These are phyloP conservation scores for Epichloe hybrida DNA, from an alignment of 2,329 filamentous ascomycete genomes.

Conservation along the genomic window DNA sequence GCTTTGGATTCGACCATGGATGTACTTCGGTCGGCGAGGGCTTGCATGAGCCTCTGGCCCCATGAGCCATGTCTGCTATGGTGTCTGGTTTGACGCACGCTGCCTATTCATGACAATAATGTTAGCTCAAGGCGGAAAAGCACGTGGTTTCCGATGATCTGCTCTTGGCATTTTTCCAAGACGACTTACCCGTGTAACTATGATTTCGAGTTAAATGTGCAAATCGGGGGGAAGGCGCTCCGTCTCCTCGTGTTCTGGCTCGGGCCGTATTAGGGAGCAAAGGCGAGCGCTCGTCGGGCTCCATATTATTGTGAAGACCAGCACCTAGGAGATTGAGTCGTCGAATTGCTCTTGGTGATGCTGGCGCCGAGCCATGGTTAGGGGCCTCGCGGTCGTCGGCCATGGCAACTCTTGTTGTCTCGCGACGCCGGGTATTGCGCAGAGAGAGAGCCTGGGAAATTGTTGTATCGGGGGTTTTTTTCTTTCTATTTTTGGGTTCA, in stretches of 20 bases:
- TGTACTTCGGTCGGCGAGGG: constrained; percentile 43
- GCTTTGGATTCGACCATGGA: constrained; percentile 50
- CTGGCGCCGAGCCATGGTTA: constrained; percentile 17
- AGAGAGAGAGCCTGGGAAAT: no score
- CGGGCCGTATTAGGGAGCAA: constrained; percentile 25
- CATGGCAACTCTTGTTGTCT: constrained; percentile 12
- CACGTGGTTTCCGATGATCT: not conserved
- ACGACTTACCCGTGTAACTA: constrained; percentile 27
- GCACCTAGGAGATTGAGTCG: constrained; percentile 15
- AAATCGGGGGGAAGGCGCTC: constrained; percentile 14
- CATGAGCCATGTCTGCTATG: constrained; percentile 46
- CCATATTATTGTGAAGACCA: constrained; percentile 14
- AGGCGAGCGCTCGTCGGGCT: constrained; percentile 31
- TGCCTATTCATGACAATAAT: constrained; percentile 16
- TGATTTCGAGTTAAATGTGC: constrained; percentile 25
- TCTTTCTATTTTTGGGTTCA: not conserved
- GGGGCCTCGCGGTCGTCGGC: constrained; percentile 17
- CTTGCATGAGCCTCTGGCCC: constrained; percentile 47
- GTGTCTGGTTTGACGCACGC: constrained; percentile 27
- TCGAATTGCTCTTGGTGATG: constrained; percentile 20
- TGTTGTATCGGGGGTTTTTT: no score
- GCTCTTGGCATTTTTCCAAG: not conserved
- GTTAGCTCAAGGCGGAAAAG: not conserved
- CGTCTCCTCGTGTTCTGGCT: constrained; percentile 29
- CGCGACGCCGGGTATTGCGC: not conserved